Conservation (phyloP, 73 alveolate species). For the Tetrahymena thermophila region DNA sequence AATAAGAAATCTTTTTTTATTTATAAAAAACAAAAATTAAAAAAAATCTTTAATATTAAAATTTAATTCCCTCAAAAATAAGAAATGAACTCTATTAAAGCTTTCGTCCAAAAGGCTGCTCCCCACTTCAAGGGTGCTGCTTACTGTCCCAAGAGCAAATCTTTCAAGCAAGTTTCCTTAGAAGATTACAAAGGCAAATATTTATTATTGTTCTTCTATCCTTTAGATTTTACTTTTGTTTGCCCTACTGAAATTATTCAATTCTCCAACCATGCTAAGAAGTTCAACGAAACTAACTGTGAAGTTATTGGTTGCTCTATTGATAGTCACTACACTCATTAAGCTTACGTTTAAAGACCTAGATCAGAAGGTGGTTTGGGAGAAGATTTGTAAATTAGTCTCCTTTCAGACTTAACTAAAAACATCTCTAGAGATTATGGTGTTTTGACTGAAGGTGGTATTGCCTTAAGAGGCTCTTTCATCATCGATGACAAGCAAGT, state of each 20-base stretch:
- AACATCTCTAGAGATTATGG: constrained; percentile 90
- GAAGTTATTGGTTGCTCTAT: constrained; percentile 92
- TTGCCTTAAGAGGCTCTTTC: constrained; percentile 93
- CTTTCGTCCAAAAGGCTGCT: constrained; percentile 40
- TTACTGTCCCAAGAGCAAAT: constrained; percentile 14
- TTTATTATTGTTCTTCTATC: constrained; percentile 98
- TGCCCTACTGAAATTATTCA: constrained; percentile 98
- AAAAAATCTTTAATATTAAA: background rate
- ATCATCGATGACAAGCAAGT: constrained; percentile 89
- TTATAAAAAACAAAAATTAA: background rate
- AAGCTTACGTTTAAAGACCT: constrained; percentile 87
- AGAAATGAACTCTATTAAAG: constrained; percentile 14
- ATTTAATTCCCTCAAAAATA: background rate
- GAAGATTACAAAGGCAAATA: constrained; percentile 93
- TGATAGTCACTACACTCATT: constrained; percentile 87
- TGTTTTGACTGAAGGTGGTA: constrained; percentile 76
- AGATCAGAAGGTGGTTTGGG: constrained; percentile 93
- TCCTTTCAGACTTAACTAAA: constrained; percentile 87
- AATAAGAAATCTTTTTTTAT: background rate
- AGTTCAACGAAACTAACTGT: constrained; percentile 78
- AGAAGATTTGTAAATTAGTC: constrained; percentile 90
- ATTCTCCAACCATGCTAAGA: constrained; percentile 65
- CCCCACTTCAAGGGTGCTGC: constrained; percentile 37
- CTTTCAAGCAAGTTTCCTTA: constrained; percentile 71
- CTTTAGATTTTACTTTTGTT: constrained; percentile 99